Evolutionary conservation across 768 basidiomycete genomes (phyloP), one percentile per base, ranked within the genome.

Genomic region (Suillus decipiens): DNA sequence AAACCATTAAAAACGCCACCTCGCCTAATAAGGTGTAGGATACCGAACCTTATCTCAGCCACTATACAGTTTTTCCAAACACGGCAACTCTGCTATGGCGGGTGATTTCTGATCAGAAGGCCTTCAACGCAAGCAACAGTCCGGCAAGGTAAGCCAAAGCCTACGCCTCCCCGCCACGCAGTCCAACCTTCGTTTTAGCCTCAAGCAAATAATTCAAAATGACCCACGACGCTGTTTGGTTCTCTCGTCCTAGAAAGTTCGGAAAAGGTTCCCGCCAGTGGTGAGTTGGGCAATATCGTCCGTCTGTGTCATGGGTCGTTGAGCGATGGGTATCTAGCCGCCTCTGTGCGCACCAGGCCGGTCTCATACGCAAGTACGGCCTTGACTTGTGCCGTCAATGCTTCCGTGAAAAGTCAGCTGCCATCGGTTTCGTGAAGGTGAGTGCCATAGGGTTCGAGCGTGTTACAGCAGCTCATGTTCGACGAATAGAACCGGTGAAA

Each of bases 221-320:
- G 95, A 95, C 95, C 74, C 95, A 96, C 93, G 93, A 96, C 85
- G 90, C 94, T 72, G 89, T 97, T 81, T 97, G 95, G 95, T 95
- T 95, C 81, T 94, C 93, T 78, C 92, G 92, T 73, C 95, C 95
- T 66, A 87, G 95, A 79, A 96, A 93, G 80, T 96, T 72, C 81
- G 95, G 95, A 77, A 96, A 96, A 82, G 95, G 95, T 74, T 88
- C 89, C 77, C 92, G 95, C 76, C 93, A 96, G 79, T 97, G 93
- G 93, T 94, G 77, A 75, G 88, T 81, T 50, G 33, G 2, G 42
- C 6, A 17, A 39, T 36, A 41, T 48, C 48, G 19, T 22, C 45
- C 48, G 19, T 22, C 45, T 56, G 36, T 36, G 37, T n/a, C 19
- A 11, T 33, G 11, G 6, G 51, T 53, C 19, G 34, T 34, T 53